Conservation (phyloP, 2,329 filamentous ascomycete genomes). For the Chalaropsis ovoidea region DNA sequence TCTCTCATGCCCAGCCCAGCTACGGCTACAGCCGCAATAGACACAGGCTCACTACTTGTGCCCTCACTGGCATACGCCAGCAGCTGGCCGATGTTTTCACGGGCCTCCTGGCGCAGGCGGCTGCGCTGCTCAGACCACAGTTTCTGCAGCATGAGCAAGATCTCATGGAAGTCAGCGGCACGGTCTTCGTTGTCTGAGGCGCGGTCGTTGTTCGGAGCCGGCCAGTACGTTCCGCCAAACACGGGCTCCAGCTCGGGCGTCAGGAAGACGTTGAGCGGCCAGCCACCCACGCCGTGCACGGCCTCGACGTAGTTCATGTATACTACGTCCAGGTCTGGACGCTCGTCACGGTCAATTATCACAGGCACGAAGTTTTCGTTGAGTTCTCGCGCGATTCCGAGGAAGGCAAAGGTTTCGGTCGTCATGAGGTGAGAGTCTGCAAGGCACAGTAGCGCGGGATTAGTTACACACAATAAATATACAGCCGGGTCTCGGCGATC, state of each 20-base stretch:
- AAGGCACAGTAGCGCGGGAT: constrained; percentile 17
- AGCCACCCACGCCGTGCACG: constrained; percentile 79
- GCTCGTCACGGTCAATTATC: constrained; percentile 85
- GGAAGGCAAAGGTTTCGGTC: constrained; percentile 79
- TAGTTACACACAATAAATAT: constrained; percentile 25
- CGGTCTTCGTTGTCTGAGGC: constrained; percentile 40
- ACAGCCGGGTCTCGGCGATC: not conserved
- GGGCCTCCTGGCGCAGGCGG: constrained; percentile 72
- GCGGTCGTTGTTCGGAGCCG: constrained; percentile 51
- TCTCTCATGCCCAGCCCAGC: constrained; percentile 8
- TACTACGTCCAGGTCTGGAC: constrained; percentile 85
- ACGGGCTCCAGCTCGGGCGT: constrained; percentile 88
- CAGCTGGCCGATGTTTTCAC: constrained; percentile 69
- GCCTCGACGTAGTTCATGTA: constrained; percentile 99
- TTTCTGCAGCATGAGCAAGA: constrained; percentile 64
- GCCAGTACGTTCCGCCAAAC: constrained; percentile 95
- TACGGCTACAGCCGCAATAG: constrained; percentile 8
- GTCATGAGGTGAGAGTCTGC: constrained; percentile 82
- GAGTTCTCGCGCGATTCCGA: constrained; percentile 67
- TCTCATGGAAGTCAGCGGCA: constrained; percentile 69
- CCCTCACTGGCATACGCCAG: constrained; percentile 84
- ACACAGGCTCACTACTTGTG: constrained; percentile 16
- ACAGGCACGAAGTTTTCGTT: constrained; percentile 85
- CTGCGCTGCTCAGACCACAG: constrained; percentile 76
- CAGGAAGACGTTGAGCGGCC: constrained; percentile 94